Percentiles rank a stretch among this genome's conserved stretches.
These are phyloP conservation scores for Candida germanica DNA, from an alignment of 805 yeast species.

Conservation along the genomic window DNA sequence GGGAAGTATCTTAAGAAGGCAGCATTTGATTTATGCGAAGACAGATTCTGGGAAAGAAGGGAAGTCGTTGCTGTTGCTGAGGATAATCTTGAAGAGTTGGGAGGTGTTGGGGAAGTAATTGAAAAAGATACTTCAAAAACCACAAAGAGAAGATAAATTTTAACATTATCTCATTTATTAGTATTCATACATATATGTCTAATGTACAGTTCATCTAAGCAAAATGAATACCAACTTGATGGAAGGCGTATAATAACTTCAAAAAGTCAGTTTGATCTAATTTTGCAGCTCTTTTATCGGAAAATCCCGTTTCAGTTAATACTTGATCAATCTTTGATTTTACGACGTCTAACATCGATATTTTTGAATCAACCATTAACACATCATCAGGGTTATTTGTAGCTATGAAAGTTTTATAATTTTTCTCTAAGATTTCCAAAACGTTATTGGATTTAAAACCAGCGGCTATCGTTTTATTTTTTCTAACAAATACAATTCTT, in stretches of 20 bases:
- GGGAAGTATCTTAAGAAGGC: constrained; percentile 88
- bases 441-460: constrained; percentile 85
- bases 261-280: constrained; percentile 94
- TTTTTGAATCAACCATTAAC: constrained; percentile 38
- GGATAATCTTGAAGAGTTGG: constrained; percentile 83
- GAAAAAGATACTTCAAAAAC: constrained; percentile 61
- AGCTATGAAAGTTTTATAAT: constrained; percentile 75
- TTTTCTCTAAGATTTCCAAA: constrained; percentile 76
- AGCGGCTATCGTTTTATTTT: constrained; percentile 89
- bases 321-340: constrained; percentile 72
- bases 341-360: constrained; percentile 47
- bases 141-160: constrained; percentile 51
- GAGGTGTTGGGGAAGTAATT: constrained; percentile 85
- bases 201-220: constrained; percentile 50
- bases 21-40: constrained; percentile 87
- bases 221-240: constrained; percentile 95
- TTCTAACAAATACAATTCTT: constrained; percentile 87
- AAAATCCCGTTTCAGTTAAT: constrained; percentile 71
- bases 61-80: constrained; percentile 86
- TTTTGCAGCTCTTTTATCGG: constrained; percentile 88
- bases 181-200: constrained; percentile 1
- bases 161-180: neutral
- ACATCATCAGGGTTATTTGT: constrained; percentile 45
- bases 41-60: constrained; percentile 98
- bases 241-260: constrained; percentile 83